phyloP scores from a whole-genome alignment of 129 eudicot species.

The Chrysanthemum lavandulifolium region DNA sequence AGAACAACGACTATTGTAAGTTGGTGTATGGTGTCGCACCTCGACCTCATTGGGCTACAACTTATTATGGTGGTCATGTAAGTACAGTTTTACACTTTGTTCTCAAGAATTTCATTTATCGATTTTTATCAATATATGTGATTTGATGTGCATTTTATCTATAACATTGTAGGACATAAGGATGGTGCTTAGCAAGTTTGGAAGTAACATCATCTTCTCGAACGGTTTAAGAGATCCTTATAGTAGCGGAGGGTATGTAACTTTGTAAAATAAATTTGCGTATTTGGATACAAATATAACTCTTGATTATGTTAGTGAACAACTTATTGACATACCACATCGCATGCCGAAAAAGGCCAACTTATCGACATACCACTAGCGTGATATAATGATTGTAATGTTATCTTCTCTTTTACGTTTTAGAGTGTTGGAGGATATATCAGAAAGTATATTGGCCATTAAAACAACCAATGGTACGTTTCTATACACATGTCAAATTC shows the following conservation, averaged over 20 bases:
- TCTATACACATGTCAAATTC: not conserved
- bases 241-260: slow-evolving; percentile 68
- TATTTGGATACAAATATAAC: not conserved
- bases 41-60: slow-evolving; percentile 74
- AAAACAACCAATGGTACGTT: slow-evolving; percentile 48
- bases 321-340: not conserved
- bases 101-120: not conserved
- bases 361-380: not conserved
- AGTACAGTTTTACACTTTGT: not conserved
- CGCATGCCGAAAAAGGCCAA: slow-evolving; percentile 20
- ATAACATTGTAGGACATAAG: slow-evolving; percentile 47
- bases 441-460: slow-evolving; percentile 48
- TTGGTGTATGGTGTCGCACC: slow-evolving; percentile 48
- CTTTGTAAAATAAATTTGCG: too few species aligned
- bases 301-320: not conserved
- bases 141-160: not conserved
- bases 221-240: slow-evolving; percentile 82
- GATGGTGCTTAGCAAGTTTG: slow-evolving; percentile 52
- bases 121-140: not conserved
- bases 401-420: slow-evolving; percentile 8
- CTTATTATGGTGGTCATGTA: slow-evolving; percentile 84
- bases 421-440: slow-evolving; percentile 65
- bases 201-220: slow-evolving; percentile 84
- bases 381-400: slow-evolving; percentile 7
- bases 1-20: slow-evolving; percentile 29